phyloP scores from a whole-genome alignment of 192 early-diverging fungal species.

The Pecoramyces ruminantium region DNA sequence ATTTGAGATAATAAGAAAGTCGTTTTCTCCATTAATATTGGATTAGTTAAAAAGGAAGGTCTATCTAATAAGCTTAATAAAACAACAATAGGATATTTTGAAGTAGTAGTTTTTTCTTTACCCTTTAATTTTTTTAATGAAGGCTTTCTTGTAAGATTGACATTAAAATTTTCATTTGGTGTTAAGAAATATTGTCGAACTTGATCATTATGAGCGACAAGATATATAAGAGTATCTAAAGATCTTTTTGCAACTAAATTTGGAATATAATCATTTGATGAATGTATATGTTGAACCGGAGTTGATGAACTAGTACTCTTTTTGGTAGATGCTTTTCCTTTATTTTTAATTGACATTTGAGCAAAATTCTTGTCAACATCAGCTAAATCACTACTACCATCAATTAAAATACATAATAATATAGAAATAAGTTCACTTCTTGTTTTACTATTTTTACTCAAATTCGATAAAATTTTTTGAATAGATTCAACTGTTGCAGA shows the following conservation, averaged over 20 bases:
- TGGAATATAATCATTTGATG: conserved; percentile 45
- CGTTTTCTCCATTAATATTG: conserved; percentile 67
- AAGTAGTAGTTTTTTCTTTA: conserved; percentile 30
- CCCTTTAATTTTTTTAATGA: conserved; percentile 41
- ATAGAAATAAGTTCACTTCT: conserved; percentile 69
- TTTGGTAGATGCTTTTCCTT: conserved; percentile 19
- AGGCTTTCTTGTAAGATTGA: conserved; percentile 28
- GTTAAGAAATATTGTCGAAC: conserved; percentile 62
- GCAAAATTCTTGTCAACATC: conserved; percentile 60
- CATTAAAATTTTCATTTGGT: conserved; percentile 40
- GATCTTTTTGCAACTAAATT: conserved; percentile 80
- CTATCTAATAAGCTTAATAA: conserved; percentile 71
- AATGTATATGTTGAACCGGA: conserved; percentile 8
- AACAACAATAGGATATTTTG: conserved; percentile 54
- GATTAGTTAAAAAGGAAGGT: conserved; percentile 62
- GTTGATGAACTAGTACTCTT: conserved; percentile 5
- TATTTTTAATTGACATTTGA: conserved; percentile 46
- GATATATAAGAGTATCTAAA: conserved; percentile 62
- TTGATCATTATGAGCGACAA: conserved; percentile 61
- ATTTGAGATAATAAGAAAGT: conserved; percentile 72
- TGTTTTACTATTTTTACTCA: conserved; percentile 79
- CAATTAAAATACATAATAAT: conserved; percentile 67
- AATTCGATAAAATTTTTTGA: conserved; percentile 40
- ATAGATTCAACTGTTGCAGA: conserved; percentile 30
- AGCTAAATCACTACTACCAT: conserved; percentile 58